Percentiles rank a stretch among this genome's conserved stretches.
Evolutionary conservation across 192 early-diverging fungal species (phyloP).

Genomic region (Dimargaris xerosporica): DNA sequence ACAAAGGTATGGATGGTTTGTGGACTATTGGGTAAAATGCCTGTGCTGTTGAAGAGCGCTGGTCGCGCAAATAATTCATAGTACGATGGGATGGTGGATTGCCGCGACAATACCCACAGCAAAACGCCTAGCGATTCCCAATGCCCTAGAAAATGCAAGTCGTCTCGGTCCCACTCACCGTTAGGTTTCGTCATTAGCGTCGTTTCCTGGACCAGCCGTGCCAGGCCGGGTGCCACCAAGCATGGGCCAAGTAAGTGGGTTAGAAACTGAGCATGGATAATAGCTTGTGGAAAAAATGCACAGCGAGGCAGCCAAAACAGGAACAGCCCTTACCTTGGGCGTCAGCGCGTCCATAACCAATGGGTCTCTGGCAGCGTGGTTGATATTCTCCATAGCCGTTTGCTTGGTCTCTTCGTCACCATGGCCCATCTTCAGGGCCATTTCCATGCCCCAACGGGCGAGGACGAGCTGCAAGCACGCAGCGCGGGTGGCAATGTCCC

Average conservation of each 20-base stretch:
- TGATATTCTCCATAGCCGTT: no score
- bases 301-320: no score
- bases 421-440: slow-evolving; percentile 28
- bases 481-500: slow-evolving; percentile 29
- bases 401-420: slow-evolving; percentile 13
- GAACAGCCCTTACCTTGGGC: no score
- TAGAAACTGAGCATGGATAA: no score
- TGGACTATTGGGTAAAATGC: slow-evolving; percentile 37
- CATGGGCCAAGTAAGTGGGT: no score
- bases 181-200: slow-evolving; percentile 31
- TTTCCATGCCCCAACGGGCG: slow-evolving; percentile 46
- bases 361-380: no score
- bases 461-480: slow-evolving; percentile 39
- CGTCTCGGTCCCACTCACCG: slow-evolving; percentile 26
- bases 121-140: slow-evolving; percentile 38
- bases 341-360: no score
- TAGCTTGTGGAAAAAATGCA: no score
- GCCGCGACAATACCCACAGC: slow-evolving; percentile 34
- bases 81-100: slow-evolving; percentile 33
- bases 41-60: slow-evolving; percentile 32
- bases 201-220: slow-evolving; percentile 16
- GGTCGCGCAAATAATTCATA: slow-evolving; percentile 34
- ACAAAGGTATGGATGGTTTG: slow-evolving; percentile 35
- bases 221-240: no score
- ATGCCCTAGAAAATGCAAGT: slow-evolving; percentile 26